phyloP scores from a whole-genome alignment of 345 rosid species.

The Ailanthus altissimus region DNA sequence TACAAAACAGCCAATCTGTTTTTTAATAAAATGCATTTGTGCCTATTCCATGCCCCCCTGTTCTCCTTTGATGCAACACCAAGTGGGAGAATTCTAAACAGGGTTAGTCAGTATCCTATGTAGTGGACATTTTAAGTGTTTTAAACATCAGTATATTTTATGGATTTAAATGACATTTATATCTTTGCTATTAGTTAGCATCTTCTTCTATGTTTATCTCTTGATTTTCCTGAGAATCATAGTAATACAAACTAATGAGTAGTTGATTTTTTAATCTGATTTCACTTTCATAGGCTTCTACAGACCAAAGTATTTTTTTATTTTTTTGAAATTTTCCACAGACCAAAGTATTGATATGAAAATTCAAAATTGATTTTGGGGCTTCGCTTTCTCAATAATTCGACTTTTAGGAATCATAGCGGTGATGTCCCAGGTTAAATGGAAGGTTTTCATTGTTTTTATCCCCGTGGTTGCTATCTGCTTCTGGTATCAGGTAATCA shows the following conservation, averaged over 20 bases:
- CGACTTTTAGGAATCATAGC: conserved; percentile 66
- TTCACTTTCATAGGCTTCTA: conserved; percentile 60
- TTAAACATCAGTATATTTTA: background rate
- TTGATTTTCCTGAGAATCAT: background rate
- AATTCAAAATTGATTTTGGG: conserved; percentile 48
- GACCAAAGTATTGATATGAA: conserved; percentile 51
- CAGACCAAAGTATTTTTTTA: conserved; percentile 79
- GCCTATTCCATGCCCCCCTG: conserved; percentile 78
- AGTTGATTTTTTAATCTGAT: background rate
- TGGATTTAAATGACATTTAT: background rate
- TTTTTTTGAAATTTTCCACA: too few species aligned
- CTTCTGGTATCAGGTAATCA: conserved; percentile 78
- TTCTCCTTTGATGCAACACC: conserved; percentile 87
- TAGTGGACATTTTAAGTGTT: too few species aligned
- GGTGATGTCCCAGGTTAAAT: conserved; percentile 80
- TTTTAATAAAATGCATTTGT: conserved; percentile 64
- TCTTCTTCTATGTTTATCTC: background rate
- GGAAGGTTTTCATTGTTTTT: conserved; percentile 74
- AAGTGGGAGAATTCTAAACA: conserved; percentile 66
- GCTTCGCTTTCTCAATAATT: conserved; percentile 50
- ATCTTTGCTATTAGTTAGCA: background rate
- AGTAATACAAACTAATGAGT: background rate
- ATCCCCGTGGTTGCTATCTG: conserved; percentile 65
- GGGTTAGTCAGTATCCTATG: conserved; percentile 53
- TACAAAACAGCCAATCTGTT: conserved; percentile 70